A percentile compares a stretch with the other conserved stretches of the same genome.
phyloP scores from a whole-genome alignment of 75 land plant genomes.

The Selaginella tamariscina region DNA sequence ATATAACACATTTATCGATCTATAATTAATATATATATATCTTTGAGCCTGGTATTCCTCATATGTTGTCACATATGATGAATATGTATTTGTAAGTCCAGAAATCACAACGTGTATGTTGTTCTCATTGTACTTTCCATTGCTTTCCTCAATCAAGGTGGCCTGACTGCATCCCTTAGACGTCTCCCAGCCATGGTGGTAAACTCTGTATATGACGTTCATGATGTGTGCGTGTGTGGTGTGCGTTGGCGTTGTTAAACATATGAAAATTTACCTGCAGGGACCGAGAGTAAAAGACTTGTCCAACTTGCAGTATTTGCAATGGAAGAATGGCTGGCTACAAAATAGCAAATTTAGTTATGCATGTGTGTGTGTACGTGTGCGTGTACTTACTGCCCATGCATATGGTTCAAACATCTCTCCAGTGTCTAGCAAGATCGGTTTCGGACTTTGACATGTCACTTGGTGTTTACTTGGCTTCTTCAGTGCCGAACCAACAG shows the following conservation, averaged over 20 bases:
- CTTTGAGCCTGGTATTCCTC: conserved; percentile 90
- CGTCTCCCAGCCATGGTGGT: conserved; percentile 99
- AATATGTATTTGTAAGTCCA: conserved; percentile 82
- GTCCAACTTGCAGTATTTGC: conserved; percentile 77
- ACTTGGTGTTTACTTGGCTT: conserved; percentile 56
- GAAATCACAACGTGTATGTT: conserved; percentile 68
- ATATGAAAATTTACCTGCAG: conserved; percentile 51
- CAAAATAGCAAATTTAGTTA: not conserved
- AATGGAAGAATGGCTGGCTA: conserved; percentile 94
- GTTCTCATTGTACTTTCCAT: conserved; percentile 36
- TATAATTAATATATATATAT: conserved; percentile 32
- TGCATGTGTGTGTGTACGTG: not conserved
- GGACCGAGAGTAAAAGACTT: conserved; percentile 76
- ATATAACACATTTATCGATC: not conserved
- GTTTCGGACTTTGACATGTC: conserved; percentile 82
- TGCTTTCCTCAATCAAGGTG: conserved; percentile 30
- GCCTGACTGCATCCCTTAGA: conserved; percentile 71
- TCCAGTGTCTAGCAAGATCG: conserved; percentile 89
- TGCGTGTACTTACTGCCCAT: conserved; percentile 71
- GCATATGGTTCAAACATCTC: conserved; percentile 81
- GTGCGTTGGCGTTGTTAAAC: not conserved
- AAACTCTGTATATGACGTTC: conserved; percentile 89
- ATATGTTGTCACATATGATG: conserved; percentile 86
- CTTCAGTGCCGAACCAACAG: conserved; percentile 60
- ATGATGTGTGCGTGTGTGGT: not conserved